Evolutionary conservation across 1,139 yeast genomes (phyloP).

Genomic region (Candida sojae): DNA sequence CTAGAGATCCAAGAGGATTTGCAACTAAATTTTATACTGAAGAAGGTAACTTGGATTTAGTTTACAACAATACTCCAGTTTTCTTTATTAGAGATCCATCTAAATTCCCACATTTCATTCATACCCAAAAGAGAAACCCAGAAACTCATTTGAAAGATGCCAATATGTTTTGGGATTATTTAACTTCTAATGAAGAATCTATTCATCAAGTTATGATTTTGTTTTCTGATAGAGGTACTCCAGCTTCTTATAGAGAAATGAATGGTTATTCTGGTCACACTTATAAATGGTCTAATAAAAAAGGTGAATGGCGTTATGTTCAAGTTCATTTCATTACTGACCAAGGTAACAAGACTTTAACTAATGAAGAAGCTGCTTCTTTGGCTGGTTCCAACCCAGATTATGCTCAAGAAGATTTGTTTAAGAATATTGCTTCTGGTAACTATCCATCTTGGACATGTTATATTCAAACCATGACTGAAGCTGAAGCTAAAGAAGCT

Average conservation of each 20-base stretch:
- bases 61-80: conserved; percentile 86
- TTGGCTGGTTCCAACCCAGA: conserved; percentile 67
- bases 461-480: conserved; percentile 69
- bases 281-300: conserved; percentile 64
- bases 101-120: conserved; percentile 86
- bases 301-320: conserved; percentile 67
- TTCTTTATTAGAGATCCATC: conserved; percentile 86
- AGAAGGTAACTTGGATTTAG: conserved; percentile 87
- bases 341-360: conserved; percentile 59
- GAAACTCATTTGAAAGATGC: conserved; percentile 81
- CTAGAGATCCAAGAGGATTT: conserved; percentile 91
- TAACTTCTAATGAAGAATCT: conserved; percentile 61
- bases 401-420: conserved; percentile 63
- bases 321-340: conserved; percentile 64
- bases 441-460: conserved; percentile 65
- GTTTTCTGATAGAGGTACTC: conserved; percentile 72
- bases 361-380: conserved; percentile 57
- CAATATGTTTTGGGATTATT: conserved; percentile 72
- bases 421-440: conserved; percentile 60
- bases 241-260: conserved; percentile 65
- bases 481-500: conserved; percentile 58
- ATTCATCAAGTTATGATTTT: conserved; percentile 63
- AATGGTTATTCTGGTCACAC: conserved; percentile 75
- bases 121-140: conserved; percentile 81
- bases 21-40: conserved; percentile 82